Percentiles rank a stretch among this genome's conserved stretches.
These are phyloP conservation scores for Luffa aegyptiaca DNA, from an alignment of 306 rosid species.

Conservation along the genomic window DNA sequence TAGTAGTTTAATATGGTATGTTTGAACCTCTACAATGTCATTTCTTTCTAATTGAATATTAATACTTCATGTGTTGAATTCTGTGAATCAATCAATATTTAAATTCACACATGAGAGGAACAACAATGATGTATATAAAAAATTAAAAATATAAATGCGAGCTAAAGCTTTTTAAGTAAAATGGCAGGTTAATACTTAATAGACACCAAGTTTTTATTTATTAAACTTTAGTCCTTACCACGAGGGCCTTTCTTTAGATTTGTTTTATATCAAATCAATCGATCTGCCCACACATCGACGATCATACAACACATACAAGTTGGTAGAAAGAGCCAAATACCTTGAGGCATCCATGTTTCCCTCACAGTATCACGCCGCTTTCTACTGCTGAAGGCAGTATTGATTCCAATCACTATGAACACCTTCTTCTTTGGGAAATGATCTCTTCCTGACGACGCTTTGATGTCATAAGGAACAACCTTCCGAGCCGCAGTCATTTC, in stretches of 20 bases:
- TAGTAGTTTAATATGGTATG: no score
- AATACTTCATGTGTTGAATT: no score
- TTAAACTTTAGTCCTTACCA: not conserved
- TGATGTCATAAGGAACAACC: slow-evolving; percentile 23
- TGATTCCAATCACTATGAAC: slow-evolving; percentile 85
- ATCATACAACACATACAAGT: not conserved
- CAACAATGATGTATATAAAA: no score
- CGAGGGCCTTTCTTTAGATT: not conserved
- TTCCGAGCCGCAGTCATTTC: slow-evolving; percentile 68
- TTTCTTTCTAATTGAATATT: no score
- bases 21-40: no score
- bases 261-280: not conserved
- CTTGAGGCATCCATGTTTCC: slow-evolving; percentile 99
- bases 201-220: no score
- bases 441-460: slow-evolving; percentile 12
- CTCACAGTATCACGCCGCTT: slow-evolving; percentile 93
- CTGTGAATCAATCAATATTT: no score
- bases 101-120: no score
- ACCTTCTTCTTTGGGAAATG: slow-evolving; percentile 42
- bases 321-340: slow-evolving; percentile 19
- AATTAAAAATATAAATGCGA: no score
- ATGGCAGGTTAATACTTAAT: no score
- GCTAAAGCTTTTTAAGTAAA: no score
- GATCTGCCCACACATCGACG: not conserved
- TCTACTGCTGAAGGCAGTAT: slow-evolving; percentile 97